A percentile compares a stretch with the other conserved stretches of the same genome.
Evolutionary conservation across 1,284 basidiomycete species (phyloP).

Genomic region (Nidula niveotomentosa): DNA sequence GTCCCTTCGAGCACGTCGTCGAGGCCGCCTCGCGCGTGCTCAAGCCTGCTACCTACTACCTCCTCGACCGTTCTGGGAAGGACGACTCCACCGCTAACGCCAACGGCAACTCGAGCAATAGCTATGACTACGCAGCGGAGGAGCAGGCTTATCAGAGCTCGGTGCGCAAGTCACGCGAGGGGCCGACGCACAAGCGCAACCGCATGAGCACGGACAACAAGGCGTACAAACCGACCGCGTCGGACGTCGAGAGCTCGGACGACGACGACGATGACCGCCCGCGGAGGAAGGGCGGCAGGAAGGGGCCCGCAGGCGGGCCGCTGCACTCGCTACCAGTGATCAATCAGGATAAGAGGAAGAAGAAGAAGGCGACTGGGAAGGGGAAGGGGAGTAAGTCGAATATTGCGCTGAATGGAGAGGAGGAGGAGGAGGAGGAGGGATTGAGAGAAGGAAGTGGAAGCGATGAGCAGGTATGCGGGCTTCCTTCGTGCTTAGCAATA

Average conservation of each 20-base stretch:
- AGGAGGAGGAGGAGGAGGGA: conserved; percentile 27
- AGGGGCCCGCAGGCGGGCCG: conserved; percentile 52
- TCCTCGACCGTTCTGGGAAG: conserved; percentile 52
- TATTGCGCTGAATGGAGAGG: conserved; percentile 8
- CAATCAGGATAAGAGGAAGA: conserved; percentile 54
- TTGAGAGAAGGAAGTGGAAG: conserved; percentile 35
- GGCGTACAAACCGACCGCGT: conserved; percentile 67
- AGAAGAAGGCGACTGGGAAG: conserved; percentile 41
- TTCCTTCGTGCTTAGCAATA: background rate
- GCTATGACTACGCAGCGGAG: conserved; percentile 78
- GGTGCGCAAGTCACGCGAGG: conserved; percentile 19
- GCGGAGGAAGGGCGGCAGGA: conserved; percentile 42
- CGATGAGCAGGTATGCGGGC: conserved; percentile 35
- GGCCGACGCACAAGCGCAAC: conserved; percentile 43
- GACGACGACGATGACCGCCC: conserved; percentile 62
- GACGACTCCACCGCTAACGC: conserved; percentile 22
- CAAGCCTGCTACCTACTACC: conserved; percentile 54
- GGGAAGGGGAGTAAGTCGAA: conserved; percentile 38
- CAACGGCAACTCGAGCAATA: conserved; percentile 36
- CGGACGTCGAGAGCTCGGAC: conserved; percentile 61
- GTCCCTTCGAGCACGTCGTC: conserved; percentile 58
- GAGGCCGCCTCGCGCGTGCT: conserved; percentile 52
- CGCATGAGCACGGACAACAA: conserved; percentile 76
- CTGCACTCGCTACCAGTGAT: conserved; percentile 67
- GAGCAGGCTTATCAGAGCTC: conserved; percentile 57